Base-by-base conservation (phyloP, 352 stramenopile genomes). In the Phytophthora melonis region DNA sequence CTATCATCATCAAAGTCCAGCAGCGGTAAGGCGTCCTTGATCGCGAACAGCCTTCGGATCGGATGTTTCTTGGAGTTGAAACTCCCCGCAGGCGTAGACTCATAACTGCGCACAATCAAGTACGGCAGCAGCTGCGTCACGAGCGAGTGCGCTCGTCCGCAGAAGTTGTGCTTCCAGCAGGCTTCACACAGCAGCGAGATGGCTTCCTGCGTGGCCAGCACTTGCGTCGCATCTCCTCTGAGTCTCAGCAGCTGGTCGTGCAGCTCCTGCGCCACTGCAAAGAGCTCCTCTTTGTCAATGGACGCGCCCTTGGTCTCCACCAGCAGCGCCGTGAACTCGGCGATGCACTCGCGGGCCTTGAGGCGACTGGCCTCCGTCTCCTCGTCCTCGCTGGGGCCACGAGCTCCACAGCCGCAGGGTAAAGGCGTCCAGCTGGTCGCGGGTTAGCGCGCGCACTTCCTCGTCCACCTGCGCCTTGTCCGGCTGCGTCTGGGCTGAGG, bases 1-100 rank as follows among this genome's bases (percentile, higher is more conserved):
- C 86, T 95, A 30, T 93, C 82, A 53, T 96, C 88, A 21, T 95
- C 87, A 71, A 96, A 94, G 58, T 96, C 90, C 16, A 96, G 78
- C 23, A 94, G 74, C 52, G 86, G 77, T 21, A 96, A 74, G 36
- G 90, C 87, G 56, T 96, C 88, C 39, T 91, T 92, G 32, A 96
- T 82, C 1, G 82, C 83, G 69, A 83, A 93, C 36, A 96, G 81
- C 4, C 90, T 83, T 19, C 89, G 84, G 58, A 95, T 90, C 6
- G 81, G 85, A 32, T 95, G 89, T 30, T 84, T 88, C 62, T 90
- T 91, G 10, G 83, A 83, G 56, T 85, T 84, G 63, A 92, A 93
- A 21, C 60, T 61, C n/a, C 84, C 85, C 7, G 60, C 72, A 1
- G 77, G 18, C 16, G 88, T 70, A 11, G 85, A 83, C 58, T 94